Evolutionary conservation across 2,329 filamentous ascomycete genomes (phyloP).

Genomic region (Colletotrichum tanaceti): DNA sequence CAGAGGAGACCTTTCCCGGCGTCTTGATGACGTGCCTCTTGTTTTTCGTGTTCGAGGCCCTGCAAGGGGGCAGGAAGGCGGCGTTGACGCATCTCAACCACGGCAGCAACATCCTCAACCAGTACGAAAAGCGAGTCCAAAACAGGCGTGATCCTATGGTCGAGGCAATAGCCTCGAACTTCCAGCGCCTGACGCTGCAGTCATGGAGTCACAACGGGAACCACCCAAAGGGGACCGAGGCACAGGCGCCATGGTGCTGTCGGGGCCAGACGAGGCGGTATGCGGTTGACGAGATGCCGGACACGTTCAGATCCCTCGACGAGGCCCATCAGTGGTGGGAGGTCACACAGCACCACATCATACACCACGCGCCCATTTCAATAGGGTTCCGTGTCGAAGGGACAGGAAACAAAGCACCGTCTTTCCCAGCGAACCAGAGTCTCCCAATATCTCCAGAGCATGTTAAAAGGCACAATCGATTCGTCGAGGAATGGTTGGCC

Average conservation of each 20-base stretch:
- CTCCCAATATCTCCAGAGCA: constrained; percentile 25
- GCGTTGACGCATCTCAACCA: constrained; percentile 55
- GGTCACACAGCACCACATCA: constrained; percentile 26
- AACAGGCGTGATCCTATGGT: constrained; percentile 7
- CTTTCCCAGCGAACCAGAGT: constrained; percentile 6
- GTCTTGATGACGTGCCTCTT: constrained; percentile 53
- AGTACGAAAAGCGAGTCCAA: constrained; percentile 10
- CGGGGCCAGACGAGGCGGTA: constrained; percentile 20
- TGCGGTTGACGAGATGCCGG: constrained; percentile 36
- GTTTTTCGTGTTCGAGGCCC: constrained; percentile 56
- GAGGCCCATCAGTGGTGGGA: constrained; percentile 39
- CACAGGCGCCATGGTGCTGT: constrained; percentile 30
- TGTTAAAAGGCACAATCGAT: constrained; percentile 39
- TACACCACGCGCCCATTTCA: constrained; percentile 25
- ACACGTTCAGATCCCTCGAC: constrained; percentile 17
- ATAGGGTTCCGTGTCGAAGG: constrained; percentile 32
- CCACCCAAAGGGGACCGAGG: constrained; percentile 19
- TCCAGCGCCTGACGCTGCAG: constrained; percentile 34
- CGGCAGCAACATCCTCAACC: constrained; percentile 42
- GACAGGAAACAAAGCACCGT: constrained; percentile 16
- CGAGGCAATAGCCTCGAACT: constrained; percentile 24
- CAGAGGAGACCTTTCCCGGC: constrained; percentile 6
- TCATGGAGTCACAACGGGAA: constrained; percentile 35
- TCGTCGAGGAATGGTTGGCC: constrained; percentile 21
- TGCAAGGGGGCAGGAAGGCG: constrained; percentile 53